Base-by-base conservation (phyloP, 2,329 filamentous ascomycete genomes). In the Pseudogymnoascus sp. region DNA sequence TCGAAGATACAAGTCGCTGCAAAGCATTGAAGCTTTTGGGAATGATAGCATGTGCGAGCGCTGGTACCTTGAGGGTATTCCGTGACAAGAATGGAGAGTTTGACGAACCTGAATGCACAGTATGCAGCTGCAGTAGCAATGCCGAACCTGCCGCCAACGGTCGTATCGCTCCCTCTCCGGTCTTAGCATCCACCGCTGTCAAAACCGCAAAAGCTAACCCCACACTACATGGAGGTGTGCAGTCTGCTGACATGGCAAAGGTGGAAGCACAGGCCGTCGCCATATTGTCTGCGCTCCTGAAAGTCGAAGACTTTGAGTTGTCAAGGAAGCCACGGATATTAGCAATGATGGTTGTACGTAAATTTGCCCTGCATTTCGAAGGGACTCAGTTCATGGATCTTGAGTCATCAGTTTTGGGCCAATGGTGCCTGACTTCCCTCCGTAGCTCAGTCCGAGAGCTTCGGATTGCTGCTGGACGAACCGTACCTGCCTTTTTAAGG, bases 381-480 rank as follows among this genome's bases (percentile, higher is more conserved):
- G 79, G 84, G 59, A 64, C 76, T 0, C 77, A 79, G 3, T 77
- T 89, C 60, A 75, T 93, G 30, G 83, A 89, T 65, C 75, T 97
- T 2, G 82, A 86, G 62, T 77, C 75, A 1, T 91, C 90, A 7
- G 72, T 76, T 0, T 75, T 90, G 39, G 91, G 90, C 0, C 86
- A 92, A 68, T 93, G 90, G 83, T 92, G 91, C 69, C 76, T 97
- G 4, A 84, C 88, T 66, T 90, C 88, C 0, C 77, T 97, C 38
- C 86, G 87, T 65, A 96, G 92, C 72, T 95, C 92, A 1, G 74
- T 91, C 18, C 83, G 93, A 69, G 94, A 97, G 71, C 77, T 97
- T 28, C 86, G 93, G 32, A 83, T 97, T 67, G 88, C 88, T 37
- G 89, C 92, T 62, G 89, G 88, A 78, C 87, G 60, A 62, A 63